Evolutionary conservation across 805 yeast species (phyloP).

Genomic region (Yamadazyma takamatsuzukensis): DNA sequence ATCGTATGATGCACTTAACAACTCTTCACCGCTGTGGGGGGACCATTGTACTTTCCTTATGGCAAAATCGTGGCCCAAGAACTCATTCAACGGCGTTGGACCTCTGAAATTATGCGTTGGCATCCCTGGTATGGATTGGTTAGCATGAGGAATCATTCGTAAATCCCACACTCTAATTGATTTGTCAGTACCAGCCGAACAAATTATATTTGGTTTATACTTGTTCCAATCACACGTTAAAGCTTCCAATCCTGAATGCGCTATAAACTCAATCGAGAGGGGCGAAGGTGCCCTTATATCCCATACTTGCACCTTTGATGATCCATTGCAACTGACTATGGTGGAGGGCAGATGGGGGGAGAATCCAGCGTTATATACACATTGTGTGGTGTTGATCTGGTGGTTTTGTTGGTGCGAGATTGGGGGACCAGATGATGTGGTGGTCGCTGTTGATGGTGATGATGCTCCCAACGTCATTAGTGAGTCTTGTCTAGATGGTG

Average conservation of each 20-base stretch:
- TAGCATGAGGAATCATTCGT: constrained; percentile 53
- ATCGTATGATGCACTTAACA: constrained; percentile 81
- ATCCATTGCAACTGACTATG: constrained; percentile 67
- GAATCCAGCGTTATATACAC: constrained; percentile 76
- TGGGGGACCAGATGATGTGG: constrained; percentile 32
- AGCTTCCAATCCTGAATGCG: constrained; percentile 80
- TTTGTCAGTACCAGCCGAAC: constrained; percentile 92
- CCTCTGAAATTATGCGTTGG: constrained; percentile 46
- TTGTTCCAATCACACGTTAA: constrained; percentile 88
- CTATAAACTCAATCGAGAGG: constrained; percentile 54
- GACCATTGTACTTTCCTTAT: constrained; percentile 83
- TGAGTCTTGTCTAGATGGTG: constrained; percentile 55
- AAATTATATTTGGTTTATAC: constrained; percentile 72
- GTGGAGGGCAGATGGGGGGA: constrained; percentile 81
- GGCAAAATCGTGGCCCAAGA: constrained; percentile 86
- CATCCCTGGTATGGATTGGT: constrained; percentile 28
- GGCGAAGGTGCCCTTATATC: constrained; percentile 72
- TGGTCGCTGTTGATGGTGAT: constrained; percentile 23
- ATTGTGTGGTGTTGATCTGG: constrained; percentile 41
- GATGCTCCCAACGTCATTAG: constrained; percentile 49
- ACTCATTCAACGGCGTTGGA: constrained; percentile 70
- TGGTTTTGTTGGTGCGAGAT: constrained; percentile 35
- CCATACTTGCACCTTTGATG: constrained; percentile 76
- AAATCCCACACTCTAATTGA: constrained; percentile 83
- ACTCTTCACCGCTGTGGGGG: constrained; percentile 71